phyloP scores from a whole-genome alignment of 2,329 filamentous ascomycete species.

The Cladosporium sp. region DNA sequence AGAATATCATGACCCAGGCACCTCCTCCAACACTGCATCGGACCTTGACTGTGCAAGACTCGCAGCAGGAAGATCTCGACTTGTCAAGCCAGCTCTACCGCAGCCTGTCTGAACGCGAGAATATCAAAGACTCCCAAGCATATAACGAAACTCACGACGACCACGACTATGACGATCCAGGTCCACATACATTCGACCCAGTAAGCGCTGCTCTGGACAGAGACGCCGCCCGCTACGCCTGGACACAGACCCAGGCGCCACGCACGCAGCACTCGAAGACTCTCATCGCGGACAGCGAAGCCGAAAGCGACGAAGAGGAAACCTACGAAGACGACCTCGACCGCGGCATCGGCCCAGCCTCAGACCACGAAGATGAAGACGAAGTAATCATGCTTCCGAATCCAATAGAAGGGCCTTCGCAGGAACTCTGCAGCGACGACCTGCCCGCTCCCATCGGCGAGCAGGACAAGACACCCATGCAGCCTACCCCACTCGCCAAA shows the following conservation, averaged over 20 bases:
- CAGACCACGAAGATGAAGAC: slow-evolving; percentile 12
- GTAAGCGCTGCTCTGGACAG: slow-evolving; percentile 20
- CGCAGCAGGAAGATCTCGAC: slow-evolving; percentile 17
- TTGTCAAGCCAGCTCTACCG: slow-evolving; percentile 10
- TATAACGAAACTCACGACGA: slow-evolving; percentile 11
- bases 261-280: neutral
- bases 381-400: slow-evolving; percentile 8
- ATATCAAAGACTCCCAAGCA: slow-evolving; percentile 3
- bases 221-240: slow-evolving; percentile 18
- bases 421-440: slow-evolving; percentile 7
- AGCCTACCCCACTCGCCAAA: neutral
- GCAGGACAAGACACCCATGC: neutral
- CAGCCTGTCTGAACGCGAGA: slow-evolving; percentile 1
- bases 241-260: slow-evolving; percentile 15
- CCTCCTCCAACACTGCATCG: slow-evolving; percentile 4
- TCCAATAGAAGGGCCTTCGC: neutral
- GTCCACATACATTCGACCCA: slow-evolving; percentile 18
- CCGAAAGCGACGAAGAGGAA: slow-evolving; percentile 9
- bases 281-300: slow-evolving; percentile 1
- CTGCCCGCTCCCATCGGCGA: neutral
- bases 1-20: neutral
- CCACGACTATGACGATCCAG: slow-evolving; percentile 2
- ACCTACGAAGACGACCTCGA: slow-evolving; percentile 5
- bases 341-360: slow-evolving; percentile 6
- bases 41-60: slow-evolving; percentile 17